Evolutionary conservation across 1,284 basidiomycete genomes (phyloP), one percentile per base, ranked within the genome.

Genomic region (Ceratobasidium sp.): DNA sequence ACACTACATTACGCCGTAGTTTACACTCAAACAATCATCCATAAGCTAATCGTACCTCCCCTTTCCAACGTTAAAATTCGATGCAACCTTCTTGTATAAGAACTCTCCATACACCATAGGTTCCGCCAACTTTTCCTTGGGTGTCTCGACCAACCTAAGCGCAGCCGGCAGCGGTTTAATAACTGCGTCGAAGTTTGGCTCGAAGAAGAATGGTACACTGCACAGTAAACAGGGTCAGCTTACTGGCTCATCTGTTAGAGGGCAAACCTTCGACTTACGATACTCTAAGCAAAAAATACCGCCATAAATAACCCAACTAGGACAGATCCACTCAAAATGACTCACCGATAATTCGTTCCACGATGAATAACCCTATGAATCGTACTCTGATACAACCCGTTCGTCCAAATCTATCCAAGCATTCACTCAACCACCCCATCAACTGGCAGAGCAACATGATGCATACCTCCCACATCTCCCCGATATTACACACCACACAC

Each of bases 181-280:
- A 0, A 87, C 79, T 0, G 94, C 92, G 77, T 90, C 86, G 82
- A 94, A 94, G 80, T 93, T 94, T 0, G 95, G 94, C 83, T 96
- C 95, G 81, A 93, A 96, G 87, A 96, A 96, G 85, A 96, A 96
- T 0, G 95, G 95, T 51, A 96, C 89, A 7, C 93, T 88, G 79
- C 71, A 39, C 44, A 28, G 33, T 44, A 2, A 56, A 46, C 33
- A 15, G n/a, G 39, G 18, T 33, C 28, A 42, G 88, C 89, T 83
- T 82, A 90, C 91, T n/a, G n/a, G n/a, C n/a, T n/a, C n/a, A n/a
- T n/a, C n/a, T n/a, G 49, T 79, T 18, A 53, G 56, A 39, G n/a
- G 64, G 44, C 44, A 64, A 33, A 61, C 42, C n/a, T 33, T 40
- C 68, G 78, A 88, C 89, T 83, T 82, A 90, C 91, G 92, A 93